Base-by-base conservation (phyloP, 306 rosid genomes). In the Rosa persica region DNA sequence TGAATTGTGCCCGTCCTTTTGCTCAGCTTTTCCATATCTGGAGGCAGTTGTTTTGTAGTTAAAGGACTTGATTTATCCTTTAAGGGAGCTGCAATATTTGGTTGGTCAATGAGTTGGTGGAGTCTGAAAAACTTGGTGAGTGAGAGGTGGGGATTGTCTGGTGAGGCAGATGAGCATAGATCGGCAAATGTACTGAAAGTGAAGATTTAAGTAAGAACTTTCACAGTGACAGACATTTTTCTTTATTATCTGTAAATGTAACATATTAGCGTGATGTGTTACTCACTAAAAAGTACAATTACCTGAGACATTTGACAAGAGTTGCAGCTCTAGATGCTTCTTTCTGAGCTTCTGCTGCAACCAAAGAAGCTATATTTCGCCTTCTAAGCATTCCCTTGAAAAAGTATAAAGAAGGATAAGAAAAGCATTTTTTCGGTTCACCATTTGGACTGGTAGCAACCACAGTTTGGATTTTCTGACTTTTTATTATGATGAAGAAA, bases 361-460 rank as follows among this genome's bases (percentile, higher is more conserved):
- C 90, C 84, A 85, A 80, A 81, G 96, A 86, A n/a, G 98, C 98
- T 80, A 91, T 72, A 76, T 89, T 83, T 83, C 88, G 85, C 86
- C 93, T 91, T 79, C 97, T 95, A 69, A 95, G 89, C 81, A 95
- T 87, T 74, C 87, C 97, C 99, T 95, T 88, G 44, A 52, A 70
- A 83, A 87, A 78, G 70, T 69, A 74, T 68, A 77, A 66, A 13
- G 69, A 27, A 78, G 75, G n/a, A 82, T 73, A 57, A 79, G 67
- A 72, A 70, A 34, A 62, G 2, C n/a, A 16, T 16, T 16, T 38
- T 30, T 11, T 17, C 3, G 25, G 46, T 66, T 66, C 70, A 38
- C 47, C 47, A 66, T 38, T 36, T 9, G 19, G 19, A 68, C 52
- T 10, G 49, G 12, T 19, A 19, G 48, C 23, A 65, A 42, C 51